A percentile compares a stretch with the other conserved stretches of the same genome.
Conservation (phyloP, 305 asterid genomes). For the Fraxinus albicans region DNA sequence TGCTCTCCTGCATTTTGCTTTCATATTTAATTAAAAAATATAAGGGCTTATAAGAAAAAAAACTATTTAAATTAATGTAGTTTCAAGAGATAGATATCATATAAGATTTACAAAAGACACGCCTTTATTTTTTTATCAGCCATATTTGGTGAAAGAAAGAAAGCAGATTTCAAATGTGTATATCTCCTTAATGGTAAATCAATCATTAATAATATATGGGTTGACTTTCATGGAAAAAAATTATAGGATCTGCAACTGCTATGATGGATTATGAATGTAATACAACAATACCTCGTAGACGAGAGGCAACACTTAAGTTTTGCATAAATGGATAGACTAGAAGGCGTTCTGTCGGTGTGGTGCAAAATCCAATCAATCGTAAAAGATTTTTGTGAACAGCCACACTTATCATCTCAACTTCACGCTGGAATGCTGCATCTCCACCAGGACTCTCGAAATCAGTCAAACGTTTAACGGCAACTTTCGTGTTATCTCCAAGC, state of each 20-base stretch:
- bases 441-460: conserved; percentile 93
- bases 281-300: conserved; percentile 63
- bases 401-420: conserved; percentile 98
- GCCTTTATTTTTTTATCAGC: not conserved
- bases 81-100: not conserved
- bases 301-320: conserved; percentile 90
- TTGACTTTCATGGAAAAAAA: not conserved
- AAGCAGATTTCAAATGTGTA: not conserved
- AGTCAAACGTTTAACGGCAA: conserved; percentile 86
- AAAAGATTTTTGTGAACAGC: conserved; percentile 93
- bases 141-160: not conserved
- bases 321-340: conserved; percentile 93
- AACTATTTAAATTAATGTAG: not conserved
- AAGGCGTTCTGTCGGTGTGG: conserved; percentile 94
- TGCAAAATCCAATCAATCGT: conserved; percentile 85
- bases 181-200: not conserved
- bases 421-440: conserved; percentile 89
- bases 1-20: not conserved
- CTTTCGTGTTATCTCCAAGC: conserved; percentile 72
- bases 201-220: not conserved
- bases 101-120: not conserved
- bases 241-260: not conserved
- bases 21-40: not conserved
- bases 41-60: not conserved
- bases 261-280: not conserved